phyloP scores from a whole-genome alignment of 441 rosid species.

The Erysimum pusillum region DNA sequence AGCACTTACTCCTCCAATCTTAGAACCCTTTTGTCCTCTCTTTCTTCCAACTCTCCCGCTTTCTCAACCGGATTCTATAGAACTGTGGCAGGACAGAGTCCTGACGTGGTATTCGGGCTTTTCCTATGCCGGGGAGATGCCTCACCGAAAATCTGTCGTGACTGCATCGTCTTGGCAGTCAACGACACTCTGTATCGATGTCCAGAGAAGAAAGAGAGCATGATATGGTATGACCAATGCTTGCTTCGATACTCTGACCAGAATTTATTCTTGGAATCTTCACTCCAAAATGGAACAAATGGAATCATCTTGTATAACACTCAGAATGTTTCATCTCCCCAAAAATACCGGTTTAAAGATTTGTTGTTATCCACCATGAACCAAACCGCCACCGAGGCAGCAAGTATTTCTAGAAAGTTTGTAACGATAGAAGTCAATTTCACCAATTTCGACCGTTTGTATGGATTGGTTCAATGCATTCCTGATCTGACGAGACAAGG shows the following conservation, averaged over 20 bases:
- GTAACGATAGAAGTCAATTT: neutral
- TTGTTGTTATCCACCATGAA: neutral
- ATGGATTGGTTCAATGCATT: conserved; percentile 31
- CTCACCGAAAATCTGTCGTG: neutral
- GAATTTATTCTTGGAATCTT: conserved; percentile 19
- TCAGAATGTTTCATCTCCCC: neutral
- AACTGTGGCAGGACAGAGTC: no score
- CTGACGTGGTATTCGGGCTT: no score
- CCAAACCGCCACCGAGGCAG: neutral
- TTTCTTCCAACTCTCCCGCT: no score
- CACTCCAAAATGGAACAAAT: neutral
- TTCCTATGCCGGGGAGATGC: conserved; percentile 9
- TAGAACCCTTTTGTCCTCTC: no score
- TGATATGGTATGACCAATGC: neutral
- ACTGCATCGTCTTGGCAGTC: conserved; percentile 11
- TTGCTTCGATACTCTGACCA: conserved; percentile 26
- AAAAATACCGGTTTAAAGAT: neutral
- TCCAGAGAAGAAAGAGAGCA: neutral
- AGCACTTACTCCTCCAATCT: no score
- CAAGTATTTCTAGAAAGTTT: neutral
- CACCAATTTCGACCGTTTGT: neutral
- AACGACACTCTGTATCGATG: neutral
- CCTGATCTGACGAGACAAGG: conserved; percentile 30
- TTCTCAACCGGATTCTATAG: no score
- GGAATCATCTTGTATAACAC: neutral